phyloP scores from a whole-genome alignment of 768 basidiomycete genomes.

The Austroboletus festivus region DNA sequence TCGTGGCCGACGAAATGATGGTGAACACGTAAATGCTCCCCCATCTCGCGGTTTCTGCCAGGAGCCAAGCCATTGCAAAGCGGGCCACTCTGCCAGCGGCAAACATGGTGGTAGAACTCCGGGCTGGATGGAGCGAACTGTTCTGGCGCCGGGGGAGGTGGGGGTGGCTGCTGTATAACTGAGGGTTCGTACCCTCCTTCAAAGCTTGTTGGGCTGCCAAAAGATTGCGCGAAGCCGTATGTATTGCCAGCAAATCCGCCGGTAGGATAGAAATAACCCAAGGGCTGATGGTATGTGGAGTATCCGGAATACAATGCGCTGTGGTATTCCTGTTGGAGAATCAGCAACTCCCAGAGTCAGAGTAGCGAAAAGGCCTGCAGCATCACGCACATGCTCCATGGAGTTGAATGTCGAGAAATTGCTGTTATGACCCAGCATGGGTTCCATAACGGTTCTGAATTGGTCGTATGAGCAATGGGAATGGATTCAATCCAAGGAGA shows the following conservation, averaged over 20 bases:
- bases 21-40: slow-evolving; percentile 20
- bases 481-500: neutral
- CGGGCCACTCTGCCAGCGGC: slow-evolving; percentile 24
- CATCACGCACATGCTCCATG: neutral
- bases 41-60: slow-evolving; percentile 31
- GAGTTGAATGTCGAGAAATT: neutral
- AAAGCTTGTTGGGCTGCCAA: neutral
- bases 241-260: neutral
- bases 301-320: neutral
- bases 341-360: neutral
- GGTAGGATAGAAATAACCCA: neutral
- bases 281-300: neutral
- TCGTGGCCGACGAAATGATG: slow-evolving; percentile 28
- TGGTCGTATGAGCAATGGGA: neutral
- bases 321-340: slow-evolving; percentile 12
- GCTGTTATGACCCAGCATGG: neutral
- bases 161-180: slow-evolving; percentile 12
- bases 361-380: slow-evolving; percentile 8
- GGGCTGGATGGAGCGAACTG: neutral
- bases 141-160: slow-evolving; percentile 13
- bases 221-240: neutral
- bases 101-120: slow-evolving; percentile 11
- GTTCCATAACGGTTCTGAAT: slow-evolving; percentile 6
- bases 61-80: slow-evolving; percentile 23
- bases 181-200: neutral